A percentile compares a stretch with the other conserved stretches of the same genome.
Evolutionary conservation across 768 basidiomycete genomes (phyloP).

Genomic region (Podaxis sp.): DNA sequence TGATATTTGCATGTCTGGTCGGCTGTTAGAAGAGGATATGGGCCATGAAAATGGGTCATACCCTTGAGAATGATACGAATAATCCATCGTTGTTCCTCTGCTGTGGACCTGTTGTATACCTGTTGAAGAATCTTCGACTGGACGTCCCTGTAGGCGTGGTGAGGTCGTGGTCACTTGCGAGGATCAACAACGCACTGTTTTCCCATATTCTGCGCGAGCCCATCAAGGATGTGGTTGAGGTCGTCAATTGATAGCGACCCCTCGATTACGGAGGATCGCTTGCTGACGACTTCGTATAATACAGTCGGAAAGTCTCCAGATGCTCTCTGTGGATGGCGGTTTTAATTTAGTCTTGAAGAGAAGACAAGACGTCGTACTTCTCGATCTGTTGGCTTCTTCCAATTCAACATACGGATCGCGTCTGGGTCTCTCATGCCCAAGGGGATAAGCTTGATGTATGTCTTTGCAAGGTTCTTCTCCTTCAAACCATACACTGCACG

Average conservation of each 20-base stretch:
- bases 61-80: conserved; percentile 96
- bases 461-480: conserved; percentile 91
- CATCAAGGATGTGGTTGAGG: conserved; percentile 78
- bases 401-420: conserved; percentile 79
- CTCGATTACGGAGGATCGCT: conserved; percentile 77
- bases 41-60: conserved; percentile 23
- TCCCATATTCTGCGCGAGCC: conserved; percentile 68
- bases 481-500: conserved; percentile 92
- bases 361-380: conserved; percentile 43
- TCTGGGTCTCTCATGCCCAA: conserved; percentile 79
- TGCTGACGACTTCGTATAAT: conserved; percentile 82
- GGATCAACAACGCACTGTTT: conserved; percentile 58
- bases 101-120: conserved; percentile 74
- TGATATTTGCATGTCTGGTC: conserved; percentile 83
- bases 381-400: conserved; percentile 81
- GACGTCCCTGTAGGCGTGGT: conserved; percentile 50
- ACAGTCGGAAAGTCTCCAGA: conserved; percentile 90
- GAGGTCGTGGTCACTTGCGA: not conserved
- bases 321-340: conserved; percentile 43
- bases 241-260: conserved; percentile 80
- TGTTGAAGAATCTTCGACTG: conserved; percentile 77
- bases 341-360: not conserved
- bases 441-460: conserved; percentile 87
- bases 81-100: conserved; percentile 93
- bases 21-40: not conserved